phyloP scores from a whole-genome alignment of 73 alveolate genomes.

The Tetrahymena thermophila region DNA sequence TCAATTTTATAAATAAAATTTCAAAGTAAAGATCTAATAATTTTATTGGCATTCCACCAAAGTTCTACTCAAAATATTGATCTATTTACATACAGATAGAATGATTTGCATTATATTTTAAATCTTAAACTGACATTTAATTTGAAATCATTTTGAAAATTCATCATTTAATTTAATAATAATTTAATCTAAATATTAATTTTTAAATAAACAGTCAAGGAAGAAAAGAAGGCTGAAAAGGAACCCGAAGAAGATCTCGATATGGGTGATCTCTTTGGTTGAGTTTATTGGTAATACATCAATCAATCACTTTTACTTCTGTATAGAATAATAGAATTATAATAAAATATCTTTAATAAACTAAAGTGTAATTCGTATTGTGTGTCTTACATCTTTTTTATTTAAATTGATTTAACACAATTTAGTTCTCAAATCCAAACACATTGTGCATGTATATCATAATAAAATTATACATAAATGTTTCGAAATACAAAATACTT shows the following conservation, averaged over 20 bases:
- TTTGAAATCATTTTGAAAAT: background rate
- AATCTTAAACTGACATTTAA: background rate
- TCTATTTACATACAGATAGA: background rate
- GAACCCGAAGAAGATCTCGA: background rate
- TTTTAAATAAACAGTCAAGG: background rate
- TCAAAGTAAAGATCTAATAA: background rate
- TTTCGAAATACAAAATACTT: background rate
- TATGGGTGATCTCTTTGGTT: conserved; percentile 4
- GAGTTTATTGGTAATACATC: background rate
- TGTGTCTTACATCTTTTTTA: background rate
- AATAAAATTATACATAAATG: background rate
- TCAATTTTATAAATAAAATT: no score
- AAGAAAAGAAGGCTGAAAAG: background rate
- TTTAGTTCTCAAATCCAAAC: background rate
- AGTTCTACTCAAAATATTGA: background rate
- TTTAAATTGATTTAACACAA: background rate
- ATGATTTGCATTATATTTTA: background rate
- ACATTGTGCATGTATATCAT: background rate
- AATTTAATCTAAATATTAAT: background rate
- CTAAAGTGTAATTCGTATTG: conserved; percentile 1
- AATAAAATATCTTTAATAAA: background rate
- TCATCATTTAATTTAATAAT: background rate
- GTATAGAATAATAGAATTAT: background rate
- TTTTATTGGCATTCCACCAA: background rate
- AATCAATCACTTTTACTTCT: background rate